These are phyloP conservation scores for Obelidium mucronatum DNA, from an alignment of 192 early-diverging fungal genomes.

Conservation along the genomic window DNA sequence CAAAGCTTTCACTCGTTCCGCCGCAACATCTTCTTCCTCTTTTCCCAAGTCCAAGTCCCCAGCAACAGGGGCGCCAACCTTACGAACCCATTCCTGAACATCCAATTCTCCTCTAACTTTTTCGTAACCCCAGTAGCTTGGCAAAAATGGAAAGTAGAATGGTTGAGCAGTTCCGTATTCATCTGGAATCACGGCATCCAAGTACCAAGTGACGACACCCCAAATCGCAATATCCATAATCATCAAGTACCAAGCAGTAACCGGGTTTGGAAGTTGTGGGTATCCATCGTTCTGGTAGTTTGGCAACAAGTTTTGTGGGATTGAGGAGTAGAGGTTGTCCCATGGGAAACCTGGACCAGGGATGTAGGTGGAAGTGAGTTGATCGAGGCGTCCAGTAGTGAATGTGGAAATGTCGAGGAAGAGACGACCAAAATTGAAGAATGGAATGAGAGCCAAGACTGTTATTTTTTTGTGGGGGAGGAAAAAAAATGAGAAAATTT, in stretches of 20 bases:
- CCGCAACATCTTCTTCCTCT: conserved; percentile 35
- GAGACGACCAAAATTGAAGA: conserved; percentile 60
- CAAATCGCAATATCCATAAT: conserved; percentile 71
- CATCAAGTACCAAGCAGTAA: conserved; percentile 69
- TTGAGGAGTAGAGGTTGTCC: conserved; percentile 52
- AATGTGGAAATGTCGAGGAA: conserved; percentile 76
- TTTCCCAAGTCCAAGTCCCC: background rate
- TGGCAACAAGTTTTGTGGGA: conserved; percentile 48
- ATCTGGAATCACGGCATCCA: conserved; percentile 79
- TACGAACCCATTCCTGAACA: conserved; percentile 51
- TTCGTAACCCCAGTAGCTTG: conserved; percentile 71
- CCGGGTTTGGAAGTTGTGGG: conserved; percentile 65
- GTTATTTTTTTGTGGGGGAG: background rate
- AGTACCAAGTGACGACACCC: conserved; percentile 70
- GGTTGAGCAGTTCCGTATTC: conserved; percentile 71
- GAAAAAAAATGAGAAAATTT: conserved; percentile 16
- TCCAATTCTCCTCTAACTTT: conserved; percentile 7
- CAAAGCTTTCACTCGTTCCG: conserved; percentile 26
- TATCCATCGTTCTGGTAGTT: conserved; percentile 55
- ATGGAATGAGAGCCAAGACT: conserved; percentile 40
- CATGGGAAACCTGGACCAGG: conserved; percentile 71
- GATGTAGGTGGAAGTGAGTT: conserved; percentile 66
- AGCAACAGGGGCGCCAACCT: background rate
- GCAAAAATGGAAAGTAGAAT: conserved; percentile 72
- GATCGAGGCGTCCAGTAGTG: conserved; percentile 59